Conservation (phyloP, 192 early-diverging fungal species). For the Umbelopsis isabellina region DNA sequence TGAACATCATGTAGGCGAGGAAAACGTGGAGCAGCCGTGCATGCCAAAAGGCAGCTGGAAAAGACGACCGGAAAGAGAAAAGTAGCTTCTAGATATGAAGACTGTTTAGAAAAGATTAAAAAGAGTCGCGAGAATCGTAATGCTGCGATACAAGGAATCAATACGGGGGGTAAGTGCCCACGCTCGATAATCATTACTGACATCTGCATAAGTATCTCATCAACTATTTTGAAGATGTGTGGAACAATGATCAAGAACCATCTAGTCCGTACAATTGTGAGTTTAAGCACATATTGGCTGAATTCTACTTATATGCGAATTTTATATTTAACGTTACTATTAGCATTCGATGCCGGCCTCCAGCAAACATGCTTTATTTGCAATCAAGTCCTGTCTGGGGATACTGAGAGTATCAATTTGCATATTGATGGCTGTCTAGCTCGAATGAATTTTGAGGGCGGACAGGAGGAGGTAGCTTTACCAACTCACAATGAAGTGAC, state of each 20-base stretch:
- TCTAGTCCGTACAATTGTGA: background rate
- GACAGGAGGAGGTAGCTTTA: no score
- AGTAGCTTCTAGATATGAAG: conserved; percentile 24
- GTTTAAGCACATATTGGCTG: background rate
- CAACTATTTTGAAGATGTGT: background rate
- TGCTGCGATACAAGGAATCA: conserved; percentile 30
- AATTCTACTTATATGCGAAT: conserved; percentile 11
- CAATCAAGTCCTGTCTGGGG: conserved; percentile 56
- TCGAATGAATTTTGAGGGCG: conserved; percentile 22
- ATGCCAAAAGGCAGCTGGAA: conserved; percentile 53
- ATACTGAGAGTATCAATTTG: conserved; percentile 62
- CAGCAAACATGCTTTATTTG: conserved; percentile 70
- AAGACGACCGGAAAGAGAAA: conserved; percentile 40
- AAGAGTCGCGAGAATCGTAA: conserved; percentile 39
- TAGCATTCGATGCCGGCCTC: conserved; percentile 33
- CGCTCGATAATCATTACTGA: background rate
- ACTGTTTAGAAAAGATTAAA: conserved; percentile 41
- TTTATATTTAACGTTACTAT: conserved; percentile 21
- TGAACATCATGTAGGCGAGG: conserved; percentile 33
- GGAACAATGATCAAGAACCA: conserved; percentile 34
- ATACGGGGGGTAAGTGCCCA: background rate
- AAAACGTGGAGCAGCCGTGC: conserved; percentile 60
- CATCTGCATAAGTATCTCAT: background rate
- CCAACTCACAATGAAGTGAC: conserved; percentile 18
- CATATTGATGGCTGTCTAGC: conserved; percentile 80